Base-by-base conservation (phyloP, 257 asterid genomes). In the Solanum arcanum region DNA sequence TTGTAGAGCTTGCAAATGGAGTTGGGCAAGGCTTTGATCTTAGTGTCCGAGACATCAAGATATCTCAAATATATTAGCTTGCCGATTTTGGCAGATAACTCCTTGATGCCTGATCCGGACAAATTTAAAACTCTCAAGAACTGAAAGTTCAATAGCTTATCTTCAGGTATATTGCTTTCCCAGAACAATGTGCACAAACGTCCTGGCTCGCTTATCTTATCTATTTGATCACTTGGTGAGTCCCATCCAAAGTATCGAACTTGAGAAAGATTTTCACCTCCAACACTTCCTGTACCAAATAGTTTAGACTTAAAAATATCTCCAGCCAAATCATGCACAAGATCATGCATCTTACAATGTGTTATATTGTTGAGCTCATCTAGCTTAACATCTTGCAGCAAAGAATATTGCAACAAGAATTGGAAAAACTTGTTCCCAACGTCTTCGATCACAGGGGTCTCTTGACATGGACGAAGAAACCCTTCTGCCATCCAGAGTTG, bases 401-500 rank as follows among this genome's bases (percentile, higher is more conserved):
- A 76, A 5, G 91, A 89, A 76, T 75, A 74, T 35, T 37, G 75
- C 27, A 91, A 14, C 66, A 89, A 86, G 21, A 84, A 10, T 23
- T 86, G 23, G 2, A 83, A 62, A 82, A 77, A 89, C 41, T 41
- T 25, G 15, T 12, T 41, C 2, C 93, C 90, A 0, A 73, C 3
- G 20, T 81, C 88, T 70, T 90, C 93, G 90, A 88, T 75, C 72
- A 44, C n/a, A 9, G 9, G 39, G 80, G 2, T 47, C 56, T 44
- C 27, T 88, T 23, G 49, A 11, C 31, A 27, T 35, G 88, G 62
- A 64, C n/a, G 14, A 13, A 89, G 87, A 64, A 33, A 68, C 0
- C 86, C 89, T 13, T 86, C 89, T 10, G 91, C 92, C 88, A 91
- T 88, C 91, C 93, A 91, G 4, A 75, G 86, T 37, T 89, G 91